Evolutionary conservation across 768 basidiomycete species (phyloP).

Genomic region (Rhizopogon roseolus): DNA sequence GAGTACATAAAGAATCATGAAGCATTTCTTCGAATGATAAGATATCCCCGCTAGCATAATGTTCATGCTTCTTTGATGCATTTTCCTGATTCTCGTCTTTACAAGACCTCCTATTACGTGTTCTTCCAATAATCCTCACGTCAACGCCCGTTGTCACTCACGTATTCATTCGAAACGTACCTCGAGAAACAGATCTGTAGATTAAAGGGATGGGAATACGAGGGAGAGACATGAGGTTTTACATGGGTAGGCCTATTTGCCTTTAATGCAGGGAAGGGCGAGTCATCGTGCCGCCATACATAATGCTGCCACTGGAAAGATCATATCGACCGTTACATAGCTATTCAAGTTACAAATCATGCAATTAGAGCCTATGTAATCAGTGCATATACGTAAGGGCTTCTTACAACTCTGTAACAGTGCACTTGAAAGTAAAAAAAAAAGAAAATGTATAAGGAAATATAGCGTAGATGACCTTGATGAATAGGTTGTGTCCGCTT

Average conservation of each 20-base stretch:
- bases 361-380: neutral
- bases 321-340: constrained; percentile 40
- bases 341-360: constrained; percentile 37
- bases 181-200: constrained; percentile 49
- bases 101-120: constrained; percentile 47
- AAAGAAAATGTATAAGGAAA: neutral
- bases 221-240: constrained; percentile 40
- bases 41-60: constrained; percentile 42
- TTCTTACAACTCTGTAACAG: neutral
- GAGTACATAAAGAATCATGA: constrained; percentile 59
- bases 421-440: neutral
- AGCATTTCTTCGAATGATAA: constrained; percentile 44
- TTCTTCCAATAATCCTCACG: constrained; percentile 1
- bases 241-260: constrained; percentile 39
- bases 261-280: constrained; percentile 45
- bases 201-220: constrained; percentile 45
- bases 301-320: constrained; percentile 1
- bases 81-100: neutral
- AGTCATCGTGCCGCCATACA: constrained; percentile 1
- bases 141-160: constrained; percentile 62
- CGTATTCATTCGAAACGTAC: constrained; percentile 61
- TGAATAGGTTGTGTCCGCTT: neutral
- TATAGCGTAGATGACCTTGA: neutral
- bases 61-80: neutral
- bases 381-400: constrained; percentile 3